phyloP scores from a whole-genome alignment of 108 stramenopile genomes.

The Stephanodiscus triporus region DNA sequence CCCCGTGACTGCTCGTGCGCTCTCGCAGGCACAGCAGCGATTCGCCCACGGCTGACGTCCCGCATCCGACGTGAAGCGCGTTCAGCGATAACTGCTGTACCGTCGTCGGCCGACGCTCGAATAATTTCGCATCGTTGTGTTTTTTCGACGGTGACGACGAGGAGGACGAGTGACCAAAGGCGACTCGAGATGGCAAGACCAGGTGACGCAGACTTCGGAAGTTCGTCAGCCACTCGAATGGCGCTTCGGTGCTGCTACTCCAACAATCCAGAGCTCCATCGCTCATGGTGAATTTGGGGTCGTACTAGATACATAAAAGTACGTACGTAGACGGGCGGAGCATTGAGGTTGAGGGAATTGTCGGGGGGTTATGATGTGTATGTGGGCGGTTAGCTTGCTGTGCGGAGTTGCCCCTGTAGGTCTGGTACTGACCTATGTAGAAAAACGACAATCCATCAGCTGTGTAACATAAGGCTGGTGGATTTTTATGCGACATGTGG shows the following conservation, averaged over 20 bases:
- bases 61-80: conserved; percentile 81
- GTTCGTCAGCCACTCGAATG: conserved; percentile 55
- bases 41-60: conserved; percentile 78
- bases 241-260: conserved; percentile 9
- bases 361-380: no score
- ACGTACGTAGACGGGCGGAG: no score
- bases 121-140: not conserved
- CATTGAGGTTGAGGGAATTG: no score
- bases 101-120: not conserved
- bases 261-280: not conserved
- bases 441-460: no score
- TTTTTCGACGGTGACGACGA: not conserved
- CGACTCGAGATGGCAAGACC: conserved; percentile 31
- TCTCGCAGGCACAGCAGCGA: conserved; percentile 47
- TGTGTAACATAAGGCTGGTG: no score
- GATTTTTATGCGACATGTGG: no score
- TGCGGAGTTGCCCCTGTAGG: no score
- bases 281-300: not conserved
- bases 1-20: not conserved
- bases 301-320: no score
- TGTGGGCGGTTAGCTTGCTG: no score
- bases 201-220: conserved; percentile 41
- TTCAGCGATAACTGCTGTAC: conserved; percentile 28
- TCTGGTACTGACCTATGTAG: no score
- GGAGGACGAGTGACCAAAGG: not conserved